Conservation (phyloP, 2,329 filamentous ascomycete genomes). For the Tolypocladium endophyticum region DNA sequence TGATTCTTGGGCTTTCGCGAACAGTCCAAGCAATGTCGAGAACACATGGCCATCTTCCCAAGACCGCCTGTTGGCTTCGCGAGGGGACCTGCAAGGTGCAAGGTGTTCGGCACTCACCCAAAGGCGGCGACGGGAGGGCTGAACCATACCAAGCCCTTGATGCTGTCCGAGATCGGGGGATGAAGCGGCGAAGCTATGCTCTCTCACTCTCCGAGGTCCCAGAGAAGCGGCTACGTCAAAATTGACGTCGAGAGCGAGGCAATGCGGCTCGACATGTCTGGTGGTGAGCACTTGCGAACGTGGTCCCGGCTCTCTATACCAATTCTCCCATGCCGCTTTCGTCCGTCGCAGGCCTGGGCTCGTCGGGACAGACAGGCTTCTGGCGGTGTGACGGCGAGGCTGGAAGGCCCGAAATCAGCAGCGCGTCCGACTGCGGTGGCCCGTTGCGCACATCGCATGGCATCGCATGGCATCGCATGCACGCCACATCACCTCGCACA, state of each 20-base stretch:
- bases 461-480: background rate
- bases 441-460: background rate
- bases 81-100: background rate
- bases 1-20: background rate
- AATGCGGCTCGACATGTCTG: background rate
- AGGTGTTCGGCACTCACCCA: background rate
- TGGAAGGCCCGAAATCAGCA: conserved; percentile 2
- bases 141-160: background rate
- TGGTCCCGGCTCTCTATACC: background rate
- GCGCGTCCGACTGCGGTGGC: background rate
- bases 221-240: background rate
- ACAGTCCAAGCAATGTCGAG: background rate
- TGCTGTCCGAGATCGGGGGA: background rate
- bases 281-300: background rate
- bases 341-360: background rate
- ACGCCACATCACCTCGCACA: background rate
- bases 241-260: background rate
- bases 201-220: background rate
- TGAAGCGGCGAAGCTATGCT: background rate
- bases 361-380: background rate
- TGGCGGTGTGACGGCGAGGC: conserved; percentile 5
- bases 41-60: background rate
- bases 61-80: background rate
- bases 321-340: too few relatives aligned
- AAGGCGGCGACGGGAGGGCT: too few relatives aligned